Base-by-base conservation (phyloP, 805 yeast species). In the Starmera dryadoides region DNA sequence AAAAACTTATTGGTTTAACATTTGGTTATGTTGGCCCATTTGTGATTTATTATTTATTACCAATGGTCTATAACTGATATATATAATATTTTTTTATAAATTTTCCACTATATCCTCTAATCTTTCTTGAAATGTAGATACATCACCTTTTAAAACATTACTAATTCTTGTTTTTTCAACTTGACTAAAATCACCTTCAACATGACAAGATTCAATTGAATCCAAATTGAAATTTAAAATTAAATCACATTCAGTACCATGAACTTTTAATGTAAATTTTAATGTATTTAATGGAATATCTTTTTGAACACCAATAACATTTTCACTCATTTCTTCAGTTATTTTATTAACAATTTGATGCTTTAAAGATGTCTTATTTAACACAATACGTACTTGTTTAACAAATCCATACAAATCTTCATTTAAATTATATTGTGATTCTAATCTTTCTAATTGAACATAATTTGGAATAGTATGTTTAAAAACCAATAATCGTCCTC, bases 1-100 rank as follows among this genome's bases (percentile, higher is more conserved):
- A 91, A 55, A 88, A 88, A 53, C 41, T 84, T 1, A 64, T 76
- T 20, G 96, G 96, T 1, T 62, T 84, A 34, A 9, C 67, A 2
- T 73, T 82, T 65, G 87, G 93, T 3, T 76, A 72, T 56, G 37
- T 68, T 8, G 77, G 77, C 19, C 69, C 76, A 10, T 16, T 56
- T 2, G 50, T 67, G 1, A 70, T 79, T 30, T 80, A 80, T 52
- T 26, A 39, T 4, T 14, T 37, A 9, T 16, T 50, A 11, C 28
- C 28, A 25, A 25, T 25, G 10, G 10, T 25, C 12, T 25, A 25
- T n/a, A 25, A 18, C 10, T 17, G 15, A 26, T 18, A 19, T n/a
- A n/a, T 4, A 8, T n/a, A 15, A 15, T 5, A 16, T 23, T 17
- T 20, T 17, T 14, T 33, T 20, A 33, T 29, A 45, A 40, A 25